Evolutionary conservation across 768 basidiomycete genomes (phyloP).

Genomic region (Albatrellus ellisii): DNA sequence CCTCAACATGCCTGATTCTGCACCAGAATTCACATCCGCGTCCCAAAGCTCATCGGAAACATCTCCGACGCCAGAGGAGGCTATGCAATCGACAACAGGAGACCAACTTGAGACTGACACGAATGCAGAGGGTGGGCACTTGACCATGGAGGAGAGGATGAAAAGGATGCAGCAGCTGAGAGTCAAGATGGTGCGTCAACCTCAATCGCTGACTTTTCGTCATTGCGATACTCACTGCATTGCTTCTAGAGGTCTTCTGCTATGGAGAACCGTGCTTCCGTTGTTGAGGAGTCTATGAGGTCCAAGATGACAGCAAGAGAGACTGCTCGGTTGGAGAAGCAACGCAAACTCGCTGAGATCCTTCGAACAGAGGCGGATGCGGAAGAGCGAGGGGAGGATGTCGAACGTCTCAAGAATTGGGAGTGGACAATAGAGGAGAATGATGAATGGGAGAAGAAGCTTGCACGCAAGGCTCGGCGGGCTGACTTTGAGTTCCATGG

Average conservation of each 20-base stretch:
- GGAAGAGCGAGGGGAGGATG: conserved; percentile 84
- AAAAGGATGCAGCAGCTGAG: conserved; percentile 9
- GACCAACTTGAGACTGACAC: no score
- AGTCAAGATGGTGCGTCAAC: conserved; percentile 7
- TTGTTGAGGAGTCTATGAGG: conserved; percentile 76
- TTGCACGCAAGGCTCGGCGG: conserved; percentile 67
- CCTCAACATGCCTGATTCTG: no score
- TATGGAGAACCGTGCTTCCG: conserved; percentile 71
- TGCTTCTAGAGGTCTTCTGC: conserved; percentile 57
- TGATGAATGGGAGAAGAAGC: conserved; percentile 91
- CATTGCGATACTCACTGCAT: background rate
- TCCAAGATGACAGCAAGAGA: conserved; percentile 70
- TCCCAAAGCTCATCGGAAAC: no score
- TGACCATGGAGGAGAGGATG: conserved; percentile 14
- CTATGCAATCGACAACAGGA: no score
- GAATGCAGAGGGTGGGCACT: background rate
- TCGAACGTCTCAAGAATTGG: conserved; percentile 88
- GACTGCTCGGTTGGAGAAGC: conserved; percentile 71
- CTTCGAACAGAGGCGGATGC: conserved; percentile 79
- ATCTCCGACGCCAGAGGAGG: no score
- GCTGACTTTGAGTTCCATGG: conserved; percentile 90
- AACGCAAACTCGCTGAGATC: conserved; percentile 81
- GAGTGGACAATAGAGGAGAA: conserved; percentile 93
- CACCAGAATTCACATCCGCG: no score
- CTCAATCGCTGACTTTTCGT: background rate